phyloP scores from a whole-genome alignment of 2,329 filamentous ascomycete genomes.

The Diatrype stigma region DNA sequence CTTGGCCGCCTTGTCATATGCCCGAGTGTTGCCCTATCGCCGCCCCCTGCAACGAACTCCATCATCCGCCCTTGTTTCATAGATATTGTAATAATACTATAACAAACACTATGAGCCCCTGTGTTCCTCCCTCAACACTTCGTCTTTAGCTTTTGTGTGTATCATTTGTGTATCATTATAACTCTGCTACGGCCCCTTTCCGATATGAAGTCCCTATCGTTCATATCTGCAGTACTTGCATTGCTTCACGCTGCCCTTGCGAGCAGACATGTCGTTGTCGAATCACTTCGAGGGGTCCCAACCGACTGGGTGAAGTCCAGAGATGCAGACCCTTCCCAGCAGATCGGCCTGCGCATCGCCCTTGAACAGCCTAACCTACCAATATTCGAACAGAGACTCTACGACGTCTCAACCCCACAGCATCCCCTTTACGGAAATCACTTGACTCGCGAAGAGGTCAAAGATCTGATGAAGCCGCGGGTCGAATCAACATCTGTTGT shows the following conservation, averaged over 20 bases:
- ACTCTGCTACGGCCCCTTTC: neutral
- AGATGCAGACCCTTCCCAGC: constrained; percentile 31
- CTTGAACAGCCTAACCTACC: constrained; percentile 43
- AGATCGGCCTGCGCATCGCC: constrained; percentile 44
- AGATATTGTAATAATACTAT: neutral
- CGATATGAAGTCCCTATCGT: constrained; percentile 16
- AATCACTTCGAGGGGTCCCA: constrained; percentile 32
- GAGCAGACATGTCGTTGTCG: constrained; percentile 28
- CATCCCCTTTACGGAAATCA: constrained; percentile 58
- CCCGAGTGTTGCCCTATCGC: too few relatives aligned
- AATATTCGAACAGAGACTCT: constrained; percentile 53
- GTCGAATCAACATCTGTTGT: constrained; percentile 44
- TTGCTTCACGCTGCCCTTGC: constrained; percentile 15
- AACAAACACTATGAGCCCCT: too few relatives aligned
- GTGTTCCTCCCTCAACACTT: too few relatives aligned
- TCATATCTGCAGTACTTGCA: constrained; percentile 15
- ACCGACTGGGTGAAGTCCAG: constrained; percentile 34
- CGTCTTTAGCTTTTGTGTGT: too few relatives aligned
- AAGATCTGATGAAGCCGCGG: constrained; percentile 22
- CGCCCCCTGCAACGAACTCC: too few relatives aligned
- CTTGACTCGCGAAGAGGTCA: constrained; percentile 55
- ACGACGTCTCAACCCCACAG: constrained; percentile 58
- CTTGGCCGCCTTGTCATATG: too few relatives aligned
- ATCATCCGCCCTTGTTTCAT: neutral
- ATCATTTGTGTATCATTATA: neutral